phyloP scores from a whole-genome alignment of 306 rosid species.

The Quercus bicolor region DNA sequence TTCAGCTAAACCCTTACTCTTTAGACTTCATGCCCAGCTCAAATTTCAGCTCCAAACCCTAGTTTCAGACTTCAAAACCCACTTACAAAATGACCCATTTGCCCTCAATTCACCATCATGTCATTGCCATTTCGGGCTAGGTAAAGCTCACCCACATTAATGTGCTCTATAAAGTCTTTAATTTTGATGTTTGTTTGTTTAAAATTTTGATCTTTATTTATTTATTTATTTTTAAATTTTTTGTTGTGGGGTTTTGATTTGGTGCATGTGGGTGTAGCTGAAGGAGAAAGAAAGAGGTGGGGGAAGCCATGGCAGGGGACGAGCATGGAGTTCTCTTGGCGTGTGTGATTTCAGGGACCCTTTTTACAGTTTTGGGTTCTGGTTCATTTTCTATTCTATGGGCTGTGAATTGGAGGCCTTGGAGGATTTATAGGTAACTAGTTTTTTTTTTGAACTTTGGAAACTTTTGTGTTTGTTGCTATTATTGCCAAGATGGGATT shows the following conservation, averaged over 20 bases:
- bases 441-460: neutral
- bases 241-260: constrained; percentile 18
- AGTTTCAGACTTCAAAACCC: constrained; percentile 21
- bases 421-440: constrained; percentile 93
- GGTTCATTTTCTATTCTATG: constrained; percentile 84
- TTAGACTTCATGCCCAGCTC: constrained; percentile 22
- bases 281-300: neutral
- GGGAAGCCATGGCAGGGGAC: constrained; percentile 75
- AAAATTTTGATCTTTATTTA: neutral
- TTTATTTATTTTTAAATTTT: neutral
- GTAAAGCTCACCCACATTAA: constrained; percentile 22
- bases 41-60: constrained; percentile 51
- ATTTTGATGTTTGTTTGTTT: constrained; percentile 2
- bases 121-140: constrained; percentile 42
- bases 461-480: neutral
- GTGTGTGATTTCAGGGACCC: constrained; percentile 79
- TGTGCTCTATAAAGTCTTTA: constrained; percentile 8
- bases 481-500: neutral
- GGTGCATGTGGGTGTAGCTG: constrained; percentile 63
- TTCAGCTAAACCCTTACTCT: neutral
- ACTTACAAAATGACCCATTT: constrained; percentile 32
- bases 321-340: constrained; percentile 69
- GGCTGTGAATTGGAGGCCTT: constrained; percentile 99
- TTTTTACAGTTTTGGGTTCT: constrained; percentile 71
- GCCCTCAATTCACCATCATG: constrained; percentile 50